These are phyloP conservation scores for Kluyveromyces sp. DNA, from an alignment of 1,139 yeast species.

Conservation along the genomic window DNA sequence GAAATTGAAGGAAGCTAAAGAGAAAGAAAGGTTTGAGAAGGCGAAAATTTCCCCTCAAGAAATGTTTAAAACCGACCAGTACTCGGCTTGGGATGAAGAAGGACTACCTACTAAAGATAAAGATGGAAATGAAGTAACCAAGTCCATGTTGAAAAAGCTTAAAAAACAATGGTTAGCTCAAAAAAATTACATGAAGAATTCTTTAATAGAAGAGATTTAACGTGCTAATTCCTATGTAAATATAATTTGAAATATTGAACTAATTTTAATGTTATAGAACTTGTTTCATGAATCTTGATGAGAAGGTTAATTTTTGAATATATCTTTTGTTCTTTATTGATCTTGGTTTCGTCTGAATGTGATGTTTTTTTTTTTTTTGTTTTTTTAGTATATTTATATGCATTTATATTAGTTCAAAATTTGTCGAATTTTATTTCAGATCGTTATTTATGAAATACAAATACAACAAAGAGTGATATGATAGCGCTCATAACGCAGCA, in stretches of 20 bases:
- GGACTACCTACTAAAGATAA: conserved; percentile 77
- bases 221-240: not conserved
- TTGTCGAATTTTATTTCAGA: too few species aligned
- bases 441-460: too few species aligned
- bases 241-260: not conserved
- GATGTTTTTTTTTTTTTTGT: too few species aligned
- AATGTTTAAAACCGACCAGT: conserved; percentile 51
- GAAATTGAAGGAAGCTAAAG: conserved; percentile 47
- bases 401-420: too few species aligned
- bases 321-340: too few species aligned
- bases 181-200: conserved; percentile 71
- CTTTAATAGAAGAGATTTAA: conserved; percentile 7
- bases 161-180: conserved; percentile 72
- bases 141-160: conserved; percentile 78
- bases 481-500: too few species aligned
- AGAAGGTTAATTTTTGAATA: too few species aligned
- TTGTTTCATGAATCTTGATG: too few species aligned
- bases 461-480: too few species aligned
- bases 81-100: conserved; percentile 70
- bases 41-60: conserved; percentile 65
- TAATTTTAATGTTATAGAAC: too few species aligned
- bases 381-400: too few species aligned
- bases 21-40: conserved; percentile 57
- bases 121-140: conserved; percentile 81
- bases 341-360: too few species aligned